These are phyloP conservation scores for Suillus ampliporus DNA, from an alignment of 768 basidiomycete species.

Conservation along the genomic window DNA sequence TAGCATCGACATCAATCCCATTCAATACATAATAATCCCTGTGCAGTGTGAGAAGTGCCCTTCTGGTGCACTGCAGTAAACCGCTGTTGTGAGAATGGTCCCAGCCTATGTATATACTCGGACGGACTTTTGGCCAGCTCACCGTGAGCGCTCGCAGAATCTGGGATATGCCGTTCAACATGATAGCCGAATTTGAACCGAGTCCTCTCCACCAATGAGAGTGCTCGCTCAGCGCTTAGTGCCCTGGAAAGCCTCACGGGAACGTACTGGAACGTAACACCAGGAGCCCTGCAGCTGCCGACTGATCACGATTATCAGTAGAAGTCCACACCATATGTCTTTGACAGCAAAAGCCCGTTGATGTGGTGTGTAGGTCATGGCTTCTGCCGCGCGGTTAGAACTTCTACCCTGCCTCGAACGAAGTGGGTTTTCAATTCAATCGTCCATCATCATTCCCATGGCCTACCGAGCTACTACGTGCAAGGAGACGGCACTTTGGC, in stretches of 20 bases:
- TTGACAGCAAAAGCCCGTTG: slow-evolving; percentile 20
- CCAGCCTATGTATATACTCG: neutral
- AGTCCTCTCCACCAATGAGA: slow-evolving; percentile 1
- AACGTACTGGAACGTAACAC: slow-evolving; percentile 1
- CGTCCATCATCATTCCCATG: neutral
- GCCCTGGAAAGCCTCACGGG: neutral
- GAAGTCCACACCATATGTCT: slow-evolving; percentile 11
- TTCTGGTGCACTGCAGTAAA: slow-evolving; percentile 8
- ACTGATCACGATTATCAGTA: slow-evolving; percentile 14
- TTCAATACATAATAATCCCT: slow-evolving; percentile 22
- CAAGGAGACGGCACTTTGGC: slow-evolving; percentile 2
- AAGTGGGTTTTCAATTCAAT: neutral
- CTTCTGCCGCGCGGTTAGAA: slow-evolving; percentile 11
- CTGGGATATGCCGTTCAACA: neutral
- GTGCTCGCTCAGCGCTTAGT: neutral
- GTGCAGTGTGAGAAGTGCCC: slow-evolving; percentile 31
- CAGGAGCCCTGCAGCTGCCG: neutral
- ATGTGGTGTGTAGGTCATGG: slow-evolving; percentile 3
- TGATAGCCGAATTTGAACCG: no score
- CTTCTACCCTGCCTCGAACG: slow-evolving; percentile 9
- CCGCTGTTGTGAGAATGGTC: slow-evolving; percentile 16
- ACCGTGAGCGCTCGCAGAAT: neutral
- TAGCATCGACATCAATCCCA: slow-evolving; percentile 3
- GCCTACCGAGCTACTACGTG: slow-evolving; percentile 1
- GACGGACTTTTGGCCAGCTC: slow-evolving; percentile 4